Evolutionary conservation across 805 yeast genomes (phyloP).

Genomic region (Hanseniaspora nectarophila): DNA sequence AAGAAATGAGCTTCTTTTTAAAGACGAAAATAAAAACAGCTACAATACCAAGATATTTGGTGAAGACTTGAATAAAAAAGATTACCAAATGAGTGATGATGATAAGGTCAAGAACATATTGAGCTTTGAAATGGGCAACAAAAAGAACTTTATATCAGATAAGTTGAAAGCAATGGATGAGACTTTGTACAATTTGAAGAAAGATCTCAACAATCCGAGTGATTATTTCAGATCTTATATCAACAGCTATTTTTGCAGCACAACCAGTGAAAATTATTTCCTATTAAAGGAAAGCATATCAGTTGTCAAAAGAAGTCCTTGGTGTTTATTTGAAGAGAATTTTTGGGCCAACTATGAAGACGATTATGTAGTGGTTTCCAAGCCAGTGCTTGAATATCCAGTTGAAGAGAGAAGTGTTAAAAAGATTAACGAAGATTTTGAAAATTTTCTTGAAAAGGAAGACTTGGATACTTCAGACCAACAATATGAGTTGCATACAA

Average conservation of each 20-base stretch:
- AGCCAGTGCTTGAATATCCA: background rate
- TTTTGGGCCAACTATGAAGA: constrained; percentile 12
- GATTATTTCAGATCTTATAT: constrained; percentile 18
- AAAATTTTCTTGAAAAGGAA: background rate
- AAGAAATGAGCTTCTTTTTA: constrained; percentile 18
- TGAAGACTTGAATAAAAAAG: constrained; percentile 24
- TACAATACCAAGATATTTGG: constrained; percentile 15
- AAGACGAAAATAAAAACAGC: constrained; percentile 15
- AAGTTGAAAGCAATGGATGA: background rate
- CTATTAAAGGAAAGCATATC: constrained; percentile 20
- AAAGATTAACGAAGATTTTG: background rate
- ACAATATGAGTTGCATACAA: background rate
- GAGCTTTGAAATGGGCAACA: background rate
- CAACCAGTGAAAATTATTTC: constrained; percentile 23
- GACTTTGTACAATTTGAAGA: background rate
- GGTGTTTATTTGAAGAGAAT: constrained; percentile 17
- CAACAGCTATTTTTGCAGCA: constrained; percentile 20
- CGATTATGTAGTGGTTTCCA: background rate
- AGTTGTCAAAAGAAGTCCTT: constrained; percentile 19
- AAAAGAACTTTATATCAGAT: background rate
- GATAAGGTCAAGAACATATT: constrained; percentile 7
- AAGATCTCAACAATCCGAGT: background rate
- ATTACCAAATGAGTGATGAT: constrained; percentile 17
- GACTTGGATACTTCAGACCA: background rate
- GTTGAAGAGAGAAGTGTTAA: background rate